Conservation (phyloP, 768 basidiomycete genomes). For the Russula vinacea region DNA sequence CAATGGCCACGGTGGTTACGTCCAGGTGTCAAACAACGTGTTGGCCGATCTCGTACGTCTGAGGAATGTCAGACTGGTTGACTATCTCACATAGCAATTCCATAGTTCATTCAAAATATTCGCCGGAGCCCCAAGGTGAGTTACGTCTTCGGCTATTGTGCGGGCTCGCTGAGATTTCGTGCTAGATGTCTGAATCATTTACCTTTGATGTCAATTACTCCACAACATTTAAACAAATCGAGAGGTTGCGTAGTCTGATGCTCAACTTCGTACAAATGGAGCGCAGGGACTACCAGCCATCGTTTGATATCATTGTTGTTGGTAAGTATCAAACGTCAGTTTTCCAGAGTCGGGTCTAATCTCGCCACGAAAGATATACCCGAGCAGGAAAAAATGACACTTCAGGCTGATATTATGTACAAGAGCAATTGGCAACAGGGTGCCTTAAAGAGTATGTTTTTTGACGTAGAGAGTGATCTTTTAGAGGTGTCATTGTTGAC, state of each 20-base stretch:
- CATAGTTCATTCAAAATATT: slow-evolving; percentile 66
- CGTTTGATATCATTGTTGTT: slow-evolving; percentile 69
- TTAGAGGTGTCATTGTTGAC: background rate
- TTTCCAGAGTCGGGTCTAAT: background rate
- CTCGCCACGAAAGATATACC: slow-evolving; percentile 57
- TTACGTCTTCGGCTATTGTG: slow-evolving; percentile 12
- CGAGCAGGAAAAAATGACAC: slow-evolving; percentile 71
- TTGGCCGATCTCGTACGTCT: slow-evolving; percentile 52
- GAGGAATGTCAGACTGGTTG: background rate
- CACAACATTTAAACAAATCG: slow-evolving; percentile 80
- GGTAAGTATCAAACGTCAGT: slow-evolving; percentile 40
- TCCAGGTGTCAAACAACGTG: slow-evolving; percentile 70
- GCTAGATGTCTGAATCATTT: slow-evolving; percentile 74
- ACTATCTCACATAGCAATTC: slow-evolving; percentile 2
- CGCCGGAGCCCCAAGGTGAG: slow-evolving; percentile 65
- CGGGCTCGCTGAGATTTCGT: slow-evolving; percentile 10
- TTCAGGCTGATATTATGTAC: slow-evolving; percentile 82
- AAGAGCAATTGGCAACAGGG: slow-evolving; percentile 84
- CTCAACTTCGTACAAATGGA: slow-evolving; percentile 68
- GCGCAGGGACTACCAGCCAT: slow-evolving; percentile 69
- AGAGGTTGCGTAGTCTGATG: slow-evolving; percentile 75
- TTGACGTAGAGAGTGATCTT: background rate
- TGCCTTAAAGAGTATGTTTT: slow-evolving; percentile 56
- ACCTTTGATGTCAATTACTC: slow-evolving; percentile 74
- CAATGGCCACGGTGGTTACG: slow-evolving; percentile 52